Evolutionary conservation across 78 protist genomes (phyloP).

Genomic region (Capsaspora owczarzaki): DNA sequence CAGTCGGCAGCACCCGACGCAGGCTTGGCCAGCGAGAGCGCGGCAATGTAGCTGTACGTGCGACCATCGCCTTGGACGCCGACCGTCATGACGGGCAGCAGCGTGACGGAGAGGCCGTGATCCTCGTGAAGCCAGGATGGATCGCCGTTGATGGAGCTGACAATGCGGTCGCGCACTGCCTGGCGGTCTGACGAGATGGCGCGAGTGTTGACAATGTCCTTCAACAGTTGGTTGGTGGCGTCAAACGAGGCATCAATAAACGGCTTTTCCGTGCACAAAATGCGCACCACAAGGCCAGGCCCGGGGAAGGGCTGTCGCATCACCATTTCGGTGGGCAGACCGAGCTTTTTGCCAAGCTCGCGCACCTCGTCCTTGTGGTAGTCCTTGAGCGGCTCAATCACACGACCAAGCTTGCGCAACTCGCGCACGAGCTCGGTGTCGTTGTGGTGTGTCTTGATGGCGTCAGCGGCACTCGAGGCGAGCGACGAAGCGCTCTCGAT

Average conservation of each 20-base stretch:
- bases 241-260: conserved; percentile 35
- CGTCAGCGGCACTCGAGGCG: conserved; percentile 61
- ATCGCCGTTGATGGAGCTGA: not conserved
- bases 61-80: conserved; percentile 94
- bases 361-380: conserved; percentile 93
- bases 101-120: not conserved
- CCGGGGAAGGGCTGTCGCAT: conserved; percentile 97
- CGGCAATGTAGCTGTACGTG: conserved; percentile 63
- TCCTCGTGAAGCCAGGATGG: too few relatives aligned
- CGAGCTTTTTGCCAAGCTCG: conserved; percentile 73
- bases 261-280: conserved; percentile 68
- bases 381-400: conserved; percentile 85
- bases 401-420: conserved; percentile 62
- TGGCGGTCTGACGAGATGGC: too few relatives aligned
- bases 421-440: conserved; percentile 77
- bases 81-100: conserved; percentile 80
- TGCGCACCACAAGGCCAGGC: conserved; percentile 92
- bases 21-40: conserved; percentile 38
- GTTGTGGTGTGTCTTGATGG: conserved; percentile 94
- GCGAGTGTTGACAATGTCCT: too few relatives aligned
- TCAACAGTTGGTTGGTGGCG: not conserved
- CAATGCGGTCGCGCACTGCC: not conserved
- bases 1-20: conserved; percentile 33
- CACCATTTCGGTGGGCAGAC: conserved; percentile 74
- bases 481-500: conserved; percentile 81